A percentile compares a stretch with the other conserved stretches of the same genome.
These are phyloP conservation scores for Schizonepeta tenuifolia DNA, from an alignment of 257 asterid genomes.

Conservation along the genomic window DNA sequence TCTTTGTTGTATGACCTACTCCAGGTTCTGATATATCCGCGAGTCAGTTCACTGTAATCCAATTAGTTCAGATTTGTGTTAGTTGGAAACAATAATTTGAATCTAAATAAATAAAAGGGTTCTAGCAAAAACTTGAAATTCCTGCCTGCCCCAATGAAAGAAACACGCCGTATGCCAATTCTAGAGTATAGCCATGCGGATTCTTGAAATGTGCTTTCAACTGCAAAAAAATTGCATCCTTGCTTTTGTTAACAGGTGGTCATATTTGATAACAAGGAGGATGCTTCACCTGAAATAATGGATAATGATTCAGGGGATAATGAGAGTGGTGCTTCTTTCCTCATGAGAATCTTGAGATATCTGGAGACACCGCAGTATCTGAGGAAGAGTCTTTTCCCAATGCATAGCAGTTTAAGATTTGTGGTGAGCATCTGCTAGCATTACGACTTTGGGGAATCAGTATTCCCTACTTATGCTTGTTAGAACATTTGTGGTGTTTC, in stretches of 20 bases:
- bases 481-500: constrained; percentile 11
- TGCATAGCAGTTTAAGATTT: constrained; percentile 78
- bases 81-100: too few relatives aligned
- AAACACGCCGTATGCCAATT: too few relatives aligned
- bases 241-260: constrained; percentile 57
- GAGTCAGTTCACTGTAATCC: too few relatives aligned
- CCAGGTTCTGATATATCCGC: too few relatives aligned
- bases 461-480: constrained; percentile 5
- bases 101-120: too few relatives aligned
- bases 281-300: constrained; percentile 41
- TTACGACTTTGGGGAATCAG: neutral
- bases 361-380: constrained; percentile 98
- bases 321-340: constrained; percentile 83
- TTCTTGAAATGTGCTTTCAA: neutral
- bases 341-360: constrained; percentile 80
- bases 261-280: constrained; percentile 74
- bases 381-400: constrained; percentile 87
- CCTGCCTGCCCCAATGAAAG: too few relatives aligned
- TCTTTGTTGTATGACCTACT: too few relatives aligned
- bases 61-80: too few relatives aligned
- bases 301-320: constrained; percentile 55
- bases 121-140: too few relatives aligned
- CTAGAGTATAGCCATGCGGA: neutral
- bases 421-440: constrained; percentile 62
- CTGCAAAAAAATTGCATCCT: neutral